Conservation (phyloP, 257 asterid genomes). For the Gentiana straminea region DNA sequence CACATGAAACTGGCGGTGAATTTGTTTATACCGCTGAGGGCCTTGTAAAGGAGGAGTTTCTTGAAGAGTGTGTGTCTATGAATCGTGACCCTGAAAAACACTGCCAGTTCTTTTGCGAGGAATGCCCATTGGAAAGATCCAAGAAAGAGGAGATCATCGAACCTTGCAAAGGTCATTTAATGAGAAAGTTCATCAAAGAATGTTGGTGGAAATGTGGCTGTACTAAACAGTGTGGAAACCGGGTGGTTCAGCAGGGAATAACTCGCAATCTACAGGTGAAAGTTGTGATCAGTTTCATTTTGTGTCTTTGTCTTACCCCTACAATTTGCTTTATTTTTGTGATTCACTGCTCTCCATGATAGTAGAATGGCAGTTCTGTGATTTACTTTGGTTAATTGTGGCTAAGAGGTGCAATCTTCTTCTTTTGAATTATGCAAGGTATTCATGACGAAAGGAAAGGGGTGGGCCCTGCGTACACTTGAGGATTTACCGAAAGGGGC, state of each 20-base stretch:
- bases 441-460: slow-evolving; percentile 81
- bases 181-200: slow-evolving; percentile 74
- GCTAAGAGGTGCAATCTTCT: not conserved
- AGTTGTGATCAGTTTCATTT: no score
- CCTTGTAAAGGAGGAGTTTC: slow-evolving; percentile 64
- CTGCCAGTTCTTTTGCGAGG: slow-evolving; percentile 54
- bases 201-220: slow-evolving; percentile 99
- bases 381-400: no score
- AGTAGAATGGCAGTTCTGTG: no score
- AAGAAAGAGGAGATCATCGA: slow-evolving; percentile 41
- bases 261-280: slow-evolving; percentile 62
- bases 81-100: slow-evolving; percentile 61
- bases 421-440: slow-evolving; percentile 36
- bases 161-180: slow-evolving; percentile 89
- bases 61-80: slow-evolving; percentile 67
- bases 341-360: not conserved
- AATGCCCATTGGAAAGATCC: slow-evolving; percentile 81
- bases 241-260: slow-evolving; percentile 94
- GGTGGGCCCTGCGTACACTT: slow-evolving; percentile 96
- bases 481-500: slow-evolving; percentile 94
- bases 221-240: slow-evolving; percentile 71
- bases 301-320: not conserved
- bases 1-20: slow-evolving; percentile 62
- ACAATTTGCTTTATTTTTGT: not conserved
- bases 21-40: slow-evolving; percentile 82